A percentile compares a stretch with the other conserved stretches of the same genome.
phyloP scores from a whole-genome alignment of 495 filamentous ascomycete species.

The Tetracladium setigerum region DNA sequence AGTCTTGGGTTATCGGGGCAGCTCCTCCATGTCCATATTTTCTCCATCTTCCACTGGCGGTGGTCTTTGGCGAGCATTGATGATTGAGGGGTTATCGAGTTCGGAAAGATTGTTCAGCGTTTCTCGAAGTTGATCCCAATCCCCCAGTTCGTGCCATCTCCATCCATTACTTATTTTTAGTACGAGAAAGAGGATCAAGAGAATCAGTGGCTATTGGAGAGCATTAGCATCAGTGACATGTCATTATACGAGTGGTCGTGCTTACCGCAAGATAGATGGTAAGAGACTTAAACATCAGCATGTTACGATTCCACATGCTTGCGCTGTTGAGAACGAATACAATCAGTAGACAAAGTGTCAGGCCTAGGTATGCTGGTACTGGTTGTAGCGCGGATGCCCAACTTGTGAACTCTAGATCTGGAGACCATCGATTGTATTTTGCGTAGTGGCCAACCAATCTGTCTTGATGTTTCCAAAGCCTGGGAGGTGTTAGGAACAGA shows the following conservation, averaged over 20 bases:
- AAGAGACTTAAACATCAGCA: slow-evolving; percentile 1
- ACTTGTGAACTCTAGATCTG: slow-evolving; percentile 5
- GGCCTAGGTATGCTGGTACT: slow-evolving; percentile 6
- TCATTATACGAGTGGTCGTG: background rate
- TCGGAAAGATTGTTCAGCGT: slow-evolving; percentile 3
- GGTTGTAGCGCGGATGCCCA: slow-evolving; percentile 2
- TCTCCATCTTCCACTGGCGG: background rate
- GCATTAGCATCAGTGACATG: background rate
- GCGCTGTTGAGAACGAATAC: slow-evolving; percentile 9
- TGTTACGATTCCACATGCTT: slow-evolving; percentile 6
- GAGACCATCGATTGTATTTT: slow-evolving; percentile 6
- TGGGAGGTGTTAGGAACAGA: background rate
- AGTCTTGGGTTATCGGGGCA: background rate
- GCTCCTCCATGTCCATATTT: background rate
- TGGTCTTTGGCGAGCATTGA: background rate
- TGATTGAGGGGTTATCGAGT: background rate
- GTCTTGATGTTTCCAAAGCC: slow-evolving; percentile 1
- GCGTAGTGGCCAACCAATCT: background rate
- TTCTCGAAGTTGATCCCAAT: slow-evolving; percentile 1
- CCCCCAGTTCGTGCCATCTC: background rate
- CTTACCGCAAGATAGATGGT: slow-evolving; percentile 6
- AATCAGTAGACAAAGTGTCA: slow-evolving; percentile 6
- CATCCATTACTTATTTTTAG: slow-evolving; percentile 1
- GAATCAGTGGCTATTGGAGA: slow-evolving; percentile 1
- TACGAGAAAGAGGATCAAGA: background rate